Percentiles rank a stretch among this genome's conserved stretches.
These are phyloP conservation scores for Diaporthe ilicicola DNA, from an alignment of 2,329 filamentous ascomycete genomes.

Conservation along the genomic window DNA sequence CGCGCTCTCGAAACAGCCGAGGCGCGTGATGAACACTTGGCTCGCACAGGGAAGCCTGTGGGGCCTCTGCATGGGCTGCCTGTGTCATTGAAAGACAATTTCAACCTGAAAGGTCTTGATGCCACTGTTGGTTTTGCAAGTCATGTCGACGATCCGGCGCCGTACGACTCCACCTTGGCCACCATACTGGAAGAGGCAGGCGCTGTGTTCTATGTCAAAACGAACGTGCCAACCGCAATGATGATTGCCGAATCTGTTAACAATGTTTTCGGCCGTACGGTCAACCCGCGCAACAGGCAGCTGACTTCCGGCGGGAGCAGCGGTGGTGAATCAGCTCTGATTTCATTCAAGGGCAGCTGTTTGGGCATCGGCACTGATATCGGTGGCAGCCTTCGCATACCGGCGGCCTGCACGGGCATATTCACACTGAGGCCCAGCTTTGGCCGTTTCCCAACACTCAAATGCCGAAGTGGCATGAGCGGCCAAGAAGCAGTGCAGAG, in stretches of 20 bases:
- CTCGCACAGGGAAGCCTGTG: slow-evolving; percentile 52
- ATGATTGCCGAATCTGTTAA: slow-evolving; percentile 74
- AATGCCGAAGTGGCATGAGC: slow-evolving; percentile 64
- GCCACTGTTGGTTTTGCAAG: slow-evolving; percentile 71
- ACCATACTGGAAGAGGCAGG: slow-evolving; percentile 55
- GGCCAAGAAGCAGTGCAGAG: slow-evolving; percentile 72
- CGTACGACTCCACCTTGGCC: slow-evolving; percentile 50
- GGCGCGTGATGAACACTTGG: slow-evolving; percentile 58
- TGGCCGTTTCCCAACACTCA: slow-evolving; percentile 66
- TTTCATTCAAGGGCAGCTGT: slow-evolving; percentile 65
- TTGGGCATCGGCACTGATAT: slow-evolving; percentile 73
- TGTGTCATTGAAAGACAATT: slow-evolving; percentile 75
- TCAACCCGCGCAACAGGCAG: slow-evolving; percentile 67
- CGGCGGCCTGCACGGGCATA: slow-evolving; percentile 65
- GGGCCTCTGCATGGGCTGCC: slow-evolving; percentile 74
- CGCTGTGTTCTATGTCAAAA: slow-evolving; percentile 65
- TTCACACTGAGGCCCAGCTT: slow-evolving; percentile 65
- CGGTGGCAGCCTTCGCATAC: slow-evolving; percentile 61
- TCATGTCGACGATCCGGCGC: slow-evolving; percentile 66
- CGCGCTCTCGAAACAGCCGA: slow-evolving; percentile 58
- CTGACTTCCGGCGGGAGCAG: slow-evolving; percentile 72
- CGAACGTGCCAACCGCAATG: slow-evolving; percentile 68
- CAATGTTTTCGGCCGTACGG: slow-evolving; percentile 69
- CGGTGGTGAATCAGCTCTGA: slow-evolving; percentile 72
- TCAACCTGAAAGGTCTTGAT: slow-evolving; percentile 68